These are phyloP conservation scores for Cryptosporidium parvum DNA, from an alignment of 169 alveolate genomes.

Conservation along the genomic window DNA sequence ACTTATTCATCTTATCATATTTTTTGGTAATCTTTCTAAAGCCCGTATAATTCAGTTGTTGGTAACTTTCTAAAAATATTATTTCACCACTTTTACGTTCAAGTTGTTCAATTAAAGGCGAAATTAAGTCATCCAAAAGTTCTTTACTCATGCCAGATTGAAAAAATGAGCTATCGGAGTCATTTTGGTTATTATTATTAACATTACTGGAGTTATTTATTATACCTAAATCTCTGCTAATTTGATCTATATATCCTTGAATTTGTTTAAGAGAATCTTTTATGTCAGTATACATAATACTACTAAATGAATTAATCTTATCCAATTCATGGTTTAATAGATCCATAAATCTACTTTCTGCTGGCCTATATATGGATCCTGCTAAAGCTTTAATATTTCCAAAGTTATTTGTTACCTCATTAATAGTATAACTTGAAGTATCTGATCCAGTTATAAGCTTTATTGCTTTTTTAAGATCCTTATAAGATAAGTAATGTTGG, in stretches of 20 bases:
- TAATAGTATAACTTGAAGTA: conserved; percentile 81
- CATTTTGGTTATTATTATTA: background rate
- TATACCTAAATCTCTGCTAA: conserved; percentile 7
- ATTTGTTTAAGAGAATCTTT: conserved; percentile 60
- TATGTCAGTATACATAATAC: conserved; percentile 42
- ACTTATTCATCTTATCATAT: conserved; percentile 81
- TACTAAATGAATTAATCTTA: conserved; percentile 81
- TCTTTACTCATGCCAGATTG: conserved; percentile 31
- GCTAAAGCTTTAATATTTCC: conserved; percentile 82
- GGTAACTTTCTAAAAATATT: conserved; percentile 79
- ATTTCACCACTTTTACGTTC: conserved; percentile 77
- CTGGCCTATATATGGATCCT: conserved; percentile 82
- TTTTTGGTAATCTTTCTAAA: conserved; percentile 85
- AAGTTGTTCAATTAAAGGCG: conserved; percentile 58
- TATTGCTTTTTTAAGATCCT: conserved; percentile 83
- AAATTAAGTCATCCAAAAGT: conserved; percentile 44
- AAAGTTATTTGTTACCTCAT: conserved; percentile 81
- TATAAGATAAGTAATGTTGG: conserved; percentile 82
- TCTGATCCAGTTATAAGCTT: conserved; percentile 84
- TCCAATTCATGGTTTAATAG: conserved; percentile 82
- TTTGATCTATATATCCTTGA: conserved; percentile 29
- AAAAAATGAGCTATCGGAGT: background rate
- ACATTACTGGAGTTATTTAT: background rate
- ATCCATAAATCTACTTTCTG: conserved; percentile 85
- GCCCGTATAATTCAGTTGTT: conserved; percentile 81